These are phyloP conservation scores for Lepiota venenata DNA, from an alignment of 768 basidiomycete species.

Conservation along the genomic window DNA sequence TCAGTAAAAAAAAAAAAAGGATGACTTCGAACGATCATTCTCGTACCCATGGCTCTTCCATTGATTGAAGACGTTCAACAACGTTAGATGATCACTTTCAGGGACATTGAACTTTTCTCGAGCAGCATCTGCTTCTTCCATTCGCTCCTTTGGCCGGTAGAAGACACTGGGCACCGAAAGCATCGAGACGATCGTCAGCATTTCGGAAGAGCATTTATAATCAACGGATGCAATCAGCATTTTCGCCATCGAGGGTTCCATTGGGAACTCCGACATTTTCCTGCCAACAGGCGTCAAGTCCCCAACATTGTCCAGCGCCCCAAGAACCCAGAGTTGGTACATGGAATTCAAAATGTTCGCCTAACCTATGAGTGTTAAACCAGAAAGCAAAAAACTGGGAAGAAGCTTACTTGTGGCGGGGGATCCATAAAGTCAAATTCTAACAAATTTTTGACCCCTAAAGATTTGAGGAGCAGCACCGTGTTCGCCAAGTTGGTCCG, in stretches of 20 bases:
- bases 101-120: constrained; percentile 98
- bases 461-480: constrained; percentile 88
- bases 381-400: background rate
- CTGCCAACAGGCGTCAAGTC: constrained; percentile 89
- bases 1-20: constrained; percentile 1
- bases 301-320: constrained; percentile 96
- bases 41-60: constrained; percentile 95
- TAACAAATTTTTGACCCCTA: constrained; percentile 94
- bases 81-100: constrained; percentile 94
- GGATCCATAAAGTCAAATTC: constrained; percentile 99
- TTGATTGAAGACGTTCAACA: constrained; percentile 95
- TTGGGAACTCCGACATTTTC: constrained; percentile 99
- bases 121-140: constrained; percentile 97
- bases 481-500: constrained; percentile 97
- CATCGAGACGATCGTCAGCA: constrained; percentile 99
- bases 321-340: constrained; percentile 99
- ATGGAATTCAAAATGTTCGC: constrained; percentile 98
- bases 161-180: constrained; percentile 97
- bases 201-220: constrained; percentile 89
- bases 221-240: constrained; percentile 97
- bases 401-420: constrained; percentile 80
- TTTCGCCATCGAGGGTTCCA: constrained; percentile 99
- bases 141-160: constrained; percentile 94
- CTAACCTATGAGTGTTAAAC: constrained; percentile 31
- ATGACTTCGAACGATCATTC: background rate